Conservation (phyloP, 2,329 filamentous ascomycete genomes). For the Fusarium subtropicale region DNA sequence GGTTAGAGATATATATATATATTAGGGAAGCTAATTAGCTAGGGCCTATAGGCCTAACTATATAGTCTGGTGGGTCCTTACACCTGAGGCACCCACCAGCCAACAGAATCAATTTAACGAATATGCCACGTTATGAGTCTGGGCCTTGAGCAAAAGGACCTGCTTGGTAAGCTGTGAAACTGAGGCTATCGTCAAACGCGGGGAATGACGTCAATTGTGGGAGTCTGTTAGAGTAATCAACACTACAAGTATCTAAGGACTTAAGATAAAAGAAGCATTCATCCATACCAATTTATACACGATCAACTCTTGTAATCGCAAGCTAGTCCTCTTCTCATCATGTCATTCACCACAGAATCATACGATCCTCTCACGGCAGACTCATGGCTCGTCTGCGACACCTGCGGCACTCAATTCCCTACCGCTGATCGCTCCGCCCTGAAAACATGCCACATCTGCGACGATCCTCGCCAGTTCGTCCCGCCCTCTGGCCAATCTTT, state of each 20-base stretch:
- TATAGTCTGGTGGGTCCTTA: too few species aligned
- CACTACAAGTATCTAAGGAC: too few species aligned
- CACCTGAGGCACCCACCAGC: too few species aligned
- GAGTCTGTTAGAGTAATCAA: constrained; percentile 11
- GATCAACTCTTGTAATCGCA: constrained; percentile 5
- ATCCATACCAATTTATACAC: neutral
- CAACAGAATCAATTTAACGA: constrained; percentile 18
- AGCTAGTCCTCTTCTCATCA: constrained; percentile 21
- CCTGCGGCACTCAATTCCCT: constrained; percentile 76
- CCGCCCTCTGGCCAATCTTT: constrained; percentile 69
- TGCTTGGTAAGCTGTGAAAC: constrained; percentile 23
- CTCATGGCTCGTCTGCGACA: constrained; percentile 67
- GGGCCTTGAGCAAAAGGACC: neutral
- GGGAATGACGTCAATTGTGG: constrained; percentile 26
- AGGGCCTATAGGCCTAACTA: too few species aligned
- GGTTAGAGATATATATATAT: too few species aligned
- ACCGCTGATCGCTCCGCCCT: constrained; percentile 58
- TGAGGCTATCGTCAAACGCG: constrained; percentile 5
- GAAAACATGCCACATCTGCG: constrained; percentile 75
- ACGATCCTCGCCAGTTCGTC: constrained; percentile 78
- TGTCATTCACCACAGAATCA: constrained; percentile 36
- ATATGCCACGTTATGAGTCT: neutral
- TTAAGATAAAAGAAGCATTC: constrained; percentile 7
- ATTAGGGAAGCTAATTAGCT: too few species aligned
- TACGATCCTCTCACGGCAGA: constrained; percentile 40